Percentiles rank a stretch among this genome's conserved stretches.
Evolutionary conservation across 2,329 filamentous ascomycete species (phyloP).

Genomic region (Fonsecaea monophora): DNA sequence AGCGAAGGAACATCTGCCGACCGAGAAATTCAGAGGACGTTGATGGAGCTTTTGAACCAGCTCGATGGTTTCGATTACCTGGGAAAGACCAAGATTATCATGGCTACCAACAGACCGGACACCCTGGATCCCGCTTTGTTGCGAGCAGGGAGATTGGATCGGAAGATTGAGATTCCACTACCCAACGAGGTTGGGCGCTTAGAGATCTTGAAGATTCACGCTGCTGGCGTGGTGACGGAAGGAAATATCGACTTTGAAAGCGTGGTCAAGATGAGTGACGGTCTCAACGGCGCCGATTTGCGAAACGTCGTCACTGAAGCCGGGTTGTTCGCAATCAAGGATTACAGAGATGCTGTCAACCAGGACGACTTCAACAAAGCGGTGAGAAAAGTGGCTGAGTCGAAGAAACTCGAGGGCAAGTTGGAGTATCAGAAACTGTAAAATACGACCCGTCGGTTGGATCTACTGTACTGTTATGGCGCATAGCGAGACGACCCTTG

Average conservation of each 20-base stretch:
- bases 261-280: constrained; percentile 99
- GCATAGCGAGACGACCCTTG: constrained; percentile 19
- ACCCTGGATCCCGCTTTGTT: constrained; percentile 93
- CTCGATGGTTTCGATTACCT: constrained; percentile 99
- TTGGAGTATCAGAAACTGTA: constrained; percentile 96
- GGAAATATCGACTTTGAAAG: constrained; percentile 99
- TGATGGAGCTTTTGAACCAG: constrained; percentile 99
- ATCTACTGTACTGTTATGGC: constrained; percentile 4
- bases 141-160: constrained; percentile 88
- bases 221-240: constrained; percentile 82
- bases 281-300: constrained; percentile 95
- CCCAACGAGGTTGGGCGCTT: constrained; percentile 95
- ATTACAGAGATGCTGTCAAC: constrained; percentile 93
- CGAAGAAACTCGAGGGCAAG: constrained; percentile 98
- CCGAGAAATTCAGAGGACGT: constrained; percentile 94
- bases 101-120: constrained; percentile 97
- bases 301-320: constrained; percentile 98
- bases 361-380: constrained; percentile 99
- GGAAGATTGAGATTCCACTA: constrained; percentile 96
- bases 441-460: constrained; percentile 31
- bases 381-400: constrained; percentile 93
- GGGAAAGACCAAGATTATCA: constrained; percentile 99
- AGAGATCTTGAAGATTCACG: constrained; percentile 98
- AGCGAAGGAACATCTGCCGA: constrained; percentile 97
- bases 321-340: constrained; percentile 96